Conservation (phyloP, 1,139 yeast species). For the Hanseniaspora uvarum region DNA sequence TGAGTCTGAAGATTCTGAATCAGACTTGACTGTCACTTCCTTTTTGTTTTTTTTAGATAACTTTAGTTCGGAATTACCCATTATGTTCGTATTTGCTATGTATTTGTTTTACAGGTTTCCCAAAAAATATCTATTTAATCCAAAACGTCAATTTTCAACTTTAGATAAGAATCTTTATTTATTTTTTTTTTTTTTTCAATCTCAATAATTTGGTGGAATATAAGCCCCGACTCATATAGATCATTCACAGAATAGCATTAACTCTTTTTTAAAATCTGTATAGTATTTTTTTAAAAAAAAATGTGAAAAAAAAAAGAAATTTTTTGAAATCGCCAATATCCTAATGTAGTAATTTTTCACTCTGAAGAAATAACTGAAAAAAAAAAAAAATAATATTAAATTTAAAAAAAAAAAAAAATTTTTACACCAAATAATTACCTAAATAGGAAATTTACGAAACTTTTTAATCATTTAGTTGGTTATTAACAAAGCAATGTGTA, state of each 20-base stretch:
- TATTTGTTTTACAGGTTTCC: neutral
- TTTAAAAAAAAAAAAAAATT: slow-evolving; percentile 34
- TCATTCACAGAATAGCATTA: no score
- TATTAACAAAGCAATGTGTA: no score
- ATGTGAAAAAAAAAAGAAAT: neutral
- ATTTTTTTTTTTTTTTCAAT: no score
- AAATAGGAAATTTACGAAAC: neutral
- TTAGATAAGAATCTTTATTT: neutral
- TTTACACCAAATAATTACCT: slow-evolving; percentile 33
- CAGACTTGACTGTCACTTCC: slow-evolving; percentile 18
- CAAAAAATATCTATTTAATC: no score
- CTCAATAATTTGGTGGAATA: no score
- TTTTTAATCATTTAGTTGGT: neutral
- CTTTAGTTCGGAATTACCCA: slow-evolving; percentile 25
- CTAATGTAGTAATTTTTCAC: slow-evolving; percentile 81
- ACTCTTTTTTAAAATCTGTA: no score
- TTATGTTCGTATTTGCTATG: neutral
- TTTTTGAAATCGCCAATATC: neutral
- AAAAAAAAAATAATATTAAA: no score
- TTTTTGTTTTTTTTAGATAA: slow-evolving; percentile 26
- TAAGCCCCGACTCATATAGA: no score
- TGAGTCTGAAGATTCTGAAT: slow-evolving; percentile 5
- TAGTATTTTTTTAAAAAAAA: no score
- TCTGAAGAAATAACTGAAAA: no score
- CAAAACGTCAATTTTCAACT: no score